Base-by-base conservation (phyloP, 2,329 filamentous ascomycete genomes). In the Cadophora luteo-olivacea region DNA sequence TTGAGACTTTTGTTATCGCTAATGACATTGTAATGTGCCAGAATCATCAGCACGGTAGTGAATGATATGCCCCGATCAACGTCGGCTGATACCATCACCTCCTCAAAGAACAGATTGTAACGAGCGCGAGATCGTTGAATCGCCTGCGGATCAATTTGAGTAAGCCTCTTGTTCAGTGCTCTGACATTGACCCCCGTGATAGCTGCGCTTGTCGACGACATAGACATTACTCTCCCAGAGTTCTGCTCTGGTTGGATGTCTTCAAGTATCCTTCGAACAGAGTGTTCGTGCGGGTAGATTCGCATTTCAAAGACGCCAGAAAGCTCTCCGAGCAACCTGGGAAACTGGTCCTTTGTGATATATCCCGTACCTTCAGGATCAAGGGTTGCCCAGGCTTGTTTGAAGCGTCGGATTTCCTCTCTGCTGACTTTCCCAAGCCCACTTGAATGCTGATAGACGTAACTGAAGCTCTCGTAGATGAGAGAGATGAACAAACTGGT, bases 381-480 rank as follows among this genome's bases (percentile, higher is more conserved):
- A 71, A 96, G 94, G 68, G 93, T 96, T 66, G 96, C 93, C 96
- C 96, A 99, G 0, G 96, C 96, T 81, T 98, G 93, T 80, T 99
- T 99, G 87, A 97, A 99, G 5, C 95, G 91, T 58, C 96, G 90
- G 72, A 98, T 94, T 79, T 99, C 96, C 75, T 97, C 94, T 72
- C 96, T 88, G 75, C 93, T 97, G 75, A 99, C 91, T 70, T 92
- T 91, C 6, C 92, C 93, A 74, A 97, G 86, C n/a, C 94, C 93
- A 76, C 92, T 97, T 69, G 95, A 97, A 71, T 94, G 89, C 82
- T 99, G 97, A 79, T 98, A 99, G 72, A 99, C 96, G 77, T 99
- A 99, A 79, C 94, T 97, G 85, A 99, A 99, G 81, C 94, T 98
- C 83, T 99, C 96, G 82, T 97, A 99, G 74, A 99, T 99, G 79